Percentiles rank a stretch among this genome's conserved stretches.
Evolutionary conservation across 2,329 filamentous ascomycete genomes (phyloP).

Genomic region (Helotiales sp.): DNA sequence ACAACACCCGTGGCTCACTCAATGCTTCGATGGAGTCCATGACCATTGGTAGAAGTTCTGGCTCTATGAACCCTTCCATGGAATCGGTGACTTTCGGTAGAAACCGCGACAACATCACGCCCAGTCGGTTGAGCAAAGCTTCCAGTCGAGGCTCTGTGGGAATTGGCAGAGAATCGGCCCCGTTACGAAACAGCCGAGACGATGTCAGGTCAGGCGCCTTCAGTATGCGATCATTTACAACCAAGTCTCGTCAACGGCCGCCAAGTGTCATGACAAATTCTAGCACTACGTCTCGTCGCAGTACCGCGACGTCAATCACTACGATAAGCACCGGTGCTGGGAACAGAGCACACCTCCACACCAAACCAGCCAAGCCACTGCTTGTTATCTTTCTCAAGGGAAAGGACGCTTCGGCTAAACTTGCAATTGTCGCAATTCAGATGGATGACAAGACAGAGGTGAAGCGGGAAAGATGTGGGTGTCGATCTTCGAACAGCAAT

Average conservation of each 20-base stretch:
- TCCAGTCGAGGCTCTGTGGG: background rate
- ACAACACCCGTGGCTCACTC: background rate
- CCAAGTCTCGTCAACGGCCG: background rate
- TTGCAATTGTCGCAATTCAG: slow-evolving; percentile 21
- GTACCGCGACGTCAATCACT: slow-evolving; percentile 16
- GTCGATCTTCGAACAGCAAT: slow-evolving; percentile 18
- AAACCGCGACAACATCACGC: background rate
- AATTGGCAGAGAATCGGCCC: background rate
- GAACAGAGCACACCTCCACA: slow-evolving; percentile 18
- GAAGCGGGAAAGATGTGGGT: slow-evolving; percentile 16
- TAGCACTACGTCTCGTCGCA: slow-evolving; percentile 11
- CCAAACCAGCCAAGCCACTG: slow-evolving; percentile 21
- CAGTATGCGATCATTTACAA: background rate
- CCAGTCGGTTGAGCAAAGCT: background rate
- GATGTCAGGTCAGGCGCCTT: background rate
- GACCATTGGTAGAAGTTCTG: background rate
- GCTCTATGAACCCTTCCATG: background rate
- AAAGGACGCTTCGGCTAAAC: slow-evolving; percentile 18
- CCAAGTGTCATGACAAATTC: slow-evolving; percentile 16
- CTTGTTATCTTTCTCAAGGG: slow-evolving; percentile 26
- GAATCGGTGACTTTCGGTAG: background rate
- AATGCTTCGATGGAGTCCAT: slow-evolving; percentile 1
- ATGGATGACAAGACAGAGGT: slow-evolving; percentile 24
- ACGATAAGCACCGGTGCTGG: slow-evolving; percentile 23
- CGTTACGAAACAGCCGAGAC: background rate